Conservation (phyloP, 2,329 filamentous ascomycete species). For the Ophiocordyceps camponoti-floridani region DNA sequence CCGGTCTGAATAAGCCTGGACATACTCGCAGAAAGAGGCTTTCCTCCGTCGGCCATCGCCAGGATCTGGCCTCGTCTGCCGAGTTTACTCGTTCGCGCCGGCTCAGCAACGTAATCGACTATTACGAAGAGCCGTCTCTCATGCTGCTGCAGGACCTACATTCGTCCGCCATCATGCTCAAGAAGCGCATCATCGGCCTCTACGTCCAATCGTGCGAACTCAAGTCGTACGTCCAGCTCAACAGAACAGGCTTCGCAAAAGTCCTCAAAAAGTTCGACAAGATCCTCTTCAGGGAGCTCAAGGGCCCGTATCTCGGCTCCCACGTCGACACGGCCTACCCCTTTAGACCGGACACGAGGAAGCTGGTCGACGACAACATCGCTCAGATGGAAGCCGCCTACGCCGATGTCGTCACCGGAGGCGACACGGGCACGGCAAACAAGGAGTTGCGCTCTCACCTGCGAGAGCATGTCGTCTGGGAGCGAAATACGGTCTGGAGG, state of each 20-base stretch:
- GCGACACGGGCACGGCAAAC: conserved; percentile 58
- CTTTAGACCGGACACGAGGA: conserved; percentile 58
- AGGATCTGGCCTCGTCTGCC: conserved; percentile 44
- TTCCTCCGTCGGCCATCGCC: conserved; percentile 16
- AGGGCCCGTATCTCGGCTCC: conserved; percentile 55
- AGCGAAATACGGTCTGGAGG: conserved; percentile 95
- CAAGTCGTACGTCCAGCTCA: conserved; percentile 89
- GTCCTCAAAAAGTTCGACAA: conserved; percentile 98
- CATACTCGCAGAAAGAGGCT: conserved; percentile 15
- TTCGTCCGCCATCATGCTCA: conserved; percentile 63
- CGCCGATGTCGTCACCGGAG: conserved; percentile 63
- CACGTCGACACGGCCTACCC: conserved; percentile 65
- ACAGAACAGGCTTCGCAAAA: conserved; percentile 91
- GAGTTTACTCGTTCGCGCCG: conserved; percentile 41
- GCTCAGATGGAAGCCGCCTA: conserved; percentile 62
- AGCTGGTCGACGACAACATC: conserved; percentile 54
- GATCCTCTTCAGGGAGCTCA: conserved; percentile 68
- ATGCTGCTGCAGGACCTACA: conserved; percentile 42
- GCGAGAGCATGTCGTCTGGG: conserved; percentile 95
- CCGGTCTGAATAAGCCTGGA: conserved; percentile 27
- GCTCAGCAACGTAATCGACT: conserved; percentile 53
- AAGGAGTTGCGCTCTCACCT: conserved; percentile 80
- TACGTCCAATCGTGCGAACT: conserved; percentile 92
- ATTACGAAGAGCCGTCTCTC: conserved; percentile 60
- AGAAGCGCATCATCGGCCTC: conserved; percentile 72